Conservation (phyloP, 805 yeast genomes). For the Candida nanaspora region DNA sequence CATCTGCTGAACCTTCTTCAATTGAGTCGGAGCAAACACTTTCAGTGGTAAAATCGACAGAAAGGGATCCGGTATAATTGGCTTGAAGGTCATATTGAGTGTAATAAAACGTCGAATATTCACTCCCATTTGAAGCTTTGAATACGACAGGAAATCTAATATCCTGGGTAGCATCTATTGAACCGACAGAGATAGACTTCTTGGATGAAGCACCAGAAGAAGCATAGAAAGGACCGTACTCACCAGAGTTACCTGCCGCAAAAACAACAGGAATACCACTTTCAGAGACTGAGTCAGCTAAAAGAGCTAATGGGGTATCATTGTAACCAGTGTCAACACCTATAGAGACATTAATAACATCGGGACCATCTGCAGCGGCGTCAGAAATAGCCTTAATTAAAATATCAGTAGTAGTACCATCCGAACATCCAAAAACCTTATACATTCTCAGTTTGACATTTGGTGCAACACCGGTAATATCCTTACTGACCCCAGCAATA, state of each 20-base stretch:
- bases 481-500: conserved; percentile 10
- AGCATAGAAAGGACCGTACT: conserved; percentile 6
- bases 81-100: neutral
- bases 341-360: conserved; percentile 9
- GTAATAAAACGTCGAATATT: neutral
- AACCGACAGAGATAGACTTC: conserved; percentile 8
- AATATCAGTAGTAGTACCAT: conserved; percentile 9
- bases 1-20: neutral
- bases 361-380: conserved; percentile 7
- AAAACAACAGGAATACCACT: conserved; percentile 9
- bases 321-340: conserved; percentile 13
- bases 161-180: conserved; percentile 4
- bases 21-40: neutral
- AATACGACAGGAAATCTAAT: conserved; percentile 5
- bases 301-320: conserved; percentile 6
- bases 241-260: conserved; percentile 15
- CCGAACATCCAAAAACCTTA: conserved; percentile 13
- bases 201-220: conserved; percentile 6
- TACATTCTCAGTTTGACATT: conserved; percentile 11
- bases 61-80: neutral
- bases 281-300: conserved; percentile 9
- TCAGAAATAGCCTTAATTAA: conserved; percentile 6
- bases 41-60: conserved; percentile 1
- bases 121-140: conserved; percentile 3
- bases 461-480: conserved; percentile 15